Conservation (phyloP, 179 eudicot species). For the Spergularia azorica region DNA sequence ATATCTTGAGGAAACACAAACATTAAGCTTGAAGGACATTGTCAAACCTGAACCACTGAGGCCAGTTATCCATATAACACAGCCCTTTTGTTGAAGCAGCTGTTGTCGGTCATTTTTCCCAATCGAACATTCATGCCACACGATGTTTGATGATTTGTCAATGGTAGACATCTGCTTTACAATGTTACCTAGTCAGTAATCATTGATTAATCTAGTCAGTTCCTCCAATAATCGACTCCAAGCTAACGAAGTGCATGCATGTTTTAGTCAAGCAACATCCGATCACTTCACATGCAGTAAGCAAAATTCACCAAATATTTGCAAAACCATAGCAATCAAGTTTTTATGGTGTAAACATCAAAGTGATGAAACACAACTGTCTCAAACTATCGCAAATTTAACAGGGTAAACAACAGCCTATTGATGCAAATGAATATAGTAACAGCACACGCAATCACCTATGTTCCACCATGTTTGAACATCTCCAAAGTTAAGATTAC, state of each 20-base stretch:
- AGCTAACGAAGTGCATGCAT: not conserved
- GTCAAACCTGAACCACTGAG: constrained; percentile 93
- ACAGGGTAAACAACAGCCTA: not conserved
- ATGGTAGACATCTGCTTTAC: constrained; percentile 38
- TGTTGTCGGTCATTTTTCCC: constrained; percentile 66
- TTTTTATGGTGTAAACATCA: too few relatives aligned
- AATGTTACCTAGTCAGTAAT: constrained; percentile 40
- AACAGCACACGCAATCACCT: too few relatives aligned
- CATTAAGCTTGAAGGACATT: constrained; percentile 2
- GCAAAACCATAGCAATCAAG: not conserved
- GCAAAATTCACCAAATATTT: not conserved
- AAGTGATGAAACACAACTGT: too few relatives aligned
- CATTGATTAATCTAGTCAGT: constrained; percentile 10
- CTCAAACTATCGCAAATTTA: too few relatives aligned
- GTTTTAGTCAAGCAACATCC: not conserved
- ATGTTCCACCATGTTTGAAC: constrained; percentile 1
- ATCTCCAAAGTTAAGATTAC: not conserved
- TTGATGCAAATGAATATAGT: not conserved
- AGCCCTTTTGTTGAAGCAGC: constrained; percentile 77
- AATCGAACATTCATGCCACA: constrained; percentile 81
- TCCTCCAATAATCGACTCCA: constrained; percentile 2
- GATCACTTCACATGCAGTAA: constrained; percentile 7
- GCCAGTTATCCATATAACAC: constrained; percentile 92
- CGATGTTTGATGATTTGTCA: constrained; percentile 61
- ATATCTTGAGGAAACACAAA: not conserved